These are phyloP conservation scores for Cardamine resedifolia DNA, from an alignment of 345 rosid species.

Conservation along the genomic window DNA sequence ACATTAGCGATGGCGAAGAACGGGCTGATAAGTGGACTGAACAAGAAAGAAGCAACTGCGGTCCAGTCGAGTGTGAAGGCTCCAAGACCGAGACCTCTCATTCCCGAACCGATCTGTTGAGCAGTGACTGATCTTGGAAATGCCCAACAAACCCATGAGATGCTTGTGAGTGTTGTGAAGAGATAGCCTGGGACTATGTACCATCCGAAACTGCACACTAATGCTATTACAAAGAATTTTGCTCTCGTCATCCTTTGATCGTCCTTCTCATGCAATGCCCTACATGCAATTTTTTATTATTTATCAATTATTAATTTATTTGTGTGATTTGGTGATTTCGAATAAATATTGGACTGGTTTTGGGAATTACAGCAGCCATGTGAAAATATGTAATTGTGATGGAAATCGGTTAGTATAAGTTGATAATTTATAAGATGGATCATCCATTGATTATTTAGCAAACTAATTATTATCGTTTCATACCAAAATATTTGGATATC, in stretches of 20 bases:
- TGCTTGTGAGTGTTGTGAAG: constrained; percentile 70
- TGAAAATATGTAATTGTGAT: background rate
- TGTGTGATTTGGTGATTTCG: background rate
- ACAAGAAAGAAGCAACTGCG: constrained; percentile 71
- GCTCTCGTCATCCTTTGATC: constrained; percentile 64
- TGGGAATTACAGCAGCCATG: background rate
- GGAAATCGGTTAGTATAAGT: background rate
- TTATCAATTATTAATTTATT: background rate
- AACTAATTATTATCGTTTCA: background rate
- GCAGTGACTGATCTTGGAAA: constrained; percentile 78
- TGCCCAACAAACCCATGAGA: constrained; percentile 90
- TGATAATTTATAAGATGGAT: background rate
- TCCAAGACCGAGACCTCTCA: constrained; percentile 80
- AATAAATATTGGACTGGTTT: background rate
- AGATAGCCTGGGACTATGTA: constrained; percentile 76
- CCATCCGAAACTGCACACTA: constrained; percentile 76
- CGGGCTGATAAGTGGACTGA: constrained; percentile 80
- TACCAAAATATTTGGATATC: background rate
- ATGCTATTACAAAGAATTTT: constrained; percentile 78
- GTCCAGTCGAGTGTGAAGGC: constrained; percentile 88
- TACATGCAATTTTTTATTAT: constrained; percentile 19
- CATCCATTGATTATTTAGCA: background rate
- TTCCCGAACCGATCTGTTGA: constrained; percentile 88
- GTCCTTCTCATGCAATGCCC: constrained; percentile 91
- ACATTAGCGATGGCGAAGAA: constrained; percentile 82